Evolutionary conservation across 164 flowering plant species (phyloP).

Genomic region (Stephania japonica): DNA sequence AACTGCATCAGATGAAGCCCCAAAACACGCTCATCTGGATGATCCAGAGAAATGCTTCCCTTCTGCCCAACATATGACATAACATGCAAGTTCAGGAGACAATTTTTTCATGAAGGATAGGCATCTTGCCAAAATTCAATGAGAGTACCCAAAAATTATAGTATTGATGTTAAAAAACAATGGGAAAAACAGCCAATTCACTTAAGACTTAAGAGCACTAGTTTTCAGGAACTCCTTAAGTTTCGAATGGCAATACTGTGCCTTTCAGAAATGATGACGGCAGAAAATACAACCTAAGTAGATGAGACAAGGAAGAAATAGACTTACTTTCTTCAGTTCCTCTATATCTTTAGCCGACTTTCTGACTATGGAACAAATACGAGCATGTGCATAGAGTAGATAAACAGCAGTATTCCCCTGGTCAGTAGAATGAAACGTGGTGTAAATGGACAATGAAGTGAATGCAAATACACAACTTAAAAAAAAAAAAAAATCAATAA

Average conservation of each 20-base stretch:
- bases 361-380: constrained; percentile 92
- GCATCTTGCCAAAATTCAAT: neutral
- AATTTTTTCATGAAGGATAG: neutral
- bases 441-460: neutral
- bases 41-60: constrained; percentile 52
- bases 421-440: constrained; percentile 3
- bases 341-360: constrained; percentile 86
- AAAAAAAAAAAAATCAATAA: no score
- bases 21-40: constrained; percentile 66
- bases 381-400: constrained; percentile 93
- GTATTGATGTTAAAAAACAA: neutral
- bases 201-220: neutral
- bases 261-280: neutral
- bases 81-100: neutral
- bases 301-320: neutral
- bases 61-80: constrained; percentile 32
- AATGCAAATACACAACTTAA: neutral
- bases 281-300: neutral
- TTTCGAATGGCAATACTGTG: neutral
- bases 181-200: neutral
- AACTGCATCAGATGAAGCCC: constrained; percentile 88
- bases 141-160: neutral
- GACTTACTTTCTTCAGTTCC: constrained; percentile 65
- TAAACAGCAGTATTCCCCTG: constrained; percentile 99
- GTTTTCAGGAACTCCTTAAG: neutral